Percentiles rank a stretch among this genome's conserved stretches.
Evolutionary conservation across 768 basidiomycete genomes (phyloP).

Genomic region (Boletus rufocinnamomeus): DNA sequence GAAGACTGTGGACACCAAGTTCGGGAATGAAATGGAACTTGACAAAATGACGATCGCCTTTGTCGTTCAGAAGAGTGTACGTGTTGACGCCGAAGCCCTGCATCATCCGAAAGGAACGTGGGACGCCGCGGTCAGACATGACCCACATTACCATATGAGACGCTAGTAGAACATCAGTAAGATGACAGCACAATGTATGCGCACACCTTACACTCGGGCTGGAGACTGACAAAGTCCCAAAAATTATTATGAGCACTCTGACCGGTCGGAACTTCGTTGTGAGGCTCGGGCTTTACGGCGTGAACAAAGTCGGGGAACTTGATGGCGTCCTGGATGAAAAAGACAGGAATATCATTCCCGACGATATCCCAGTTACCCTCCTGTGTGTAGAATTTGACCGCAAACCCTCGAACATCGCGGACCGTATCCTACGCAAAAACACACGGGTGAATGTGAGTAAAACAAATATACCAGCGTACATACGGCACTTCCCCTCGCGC

Average conservation of each 20-base stretch:
- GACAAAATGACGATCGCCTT: slow-evolving; percentile 75
- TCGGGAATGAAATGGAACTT: slow-evolving; percentile 87
- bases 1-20: slow-evolving; percentile 78
- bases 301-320: slow-evolving; percentile 88
- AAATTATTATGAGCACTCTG: slow-evolving; percentile 81
- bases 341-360: slow-evolving; percentile 81
- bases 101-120: slow-evolving; percentile 86
- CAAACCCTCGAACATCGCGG: slow-evolving; percentile 87
- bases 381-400: slow-evolving; percentile 77
- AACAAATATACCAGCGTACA: slow-evolving; percentile 22
- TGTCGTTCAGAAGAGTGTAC: slow-evolving; percentile 67
- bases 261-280: slow-evolving; percentile 74
- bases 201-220: slow-evolving; percentile 54
- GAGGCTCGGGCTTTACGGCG: slow-evolving; percentile 82
- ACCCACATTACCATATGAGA: slow-evolving; percentile 82
- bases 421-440: slow-evolving; percentile 57
- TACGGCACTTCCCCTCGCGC: slow-evolving; percentile 80
- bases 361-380: slow-evolving; percentile 91
- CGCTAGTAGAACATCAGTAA: slow-evolving; percentile 39
- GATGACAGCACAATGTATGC: not conserved
- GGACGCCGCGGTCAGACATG: slow-evolving; percentile 84
- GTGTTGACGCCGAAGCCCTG: slow-evolving; percentile 90
- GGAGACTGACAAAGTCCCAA: slow-evolving; percentile 80
- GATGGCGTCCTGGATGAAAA: slow-evolving; percentile 80
- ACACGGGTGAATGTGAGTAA: not conserved